These are phyloP conservation scores for Helianthus tuberosus DNA, from an alignment of 129 eudicot genomes.

Conservation along the genomic window DNA sequence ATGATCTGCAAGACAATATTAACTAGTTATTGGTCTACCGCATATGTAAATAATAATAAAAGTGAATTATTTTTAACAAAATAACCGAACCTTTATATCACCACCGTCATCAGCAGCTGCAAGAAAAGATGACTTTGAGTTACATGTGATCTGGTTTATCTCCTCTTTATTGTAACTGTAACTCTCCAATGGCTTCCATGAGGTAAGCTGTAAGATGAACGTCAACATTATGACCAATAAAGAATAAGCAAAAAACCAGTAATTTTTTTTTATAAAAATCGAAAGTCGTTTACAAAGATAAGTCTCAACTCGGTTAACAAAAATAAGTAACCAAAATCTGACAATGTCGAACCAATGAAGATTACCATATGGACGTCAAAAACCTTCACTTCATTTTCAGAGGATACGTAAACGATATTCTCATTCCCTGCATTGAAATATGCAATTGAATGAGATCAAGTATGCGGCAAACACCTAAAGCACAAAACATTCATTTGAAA, in stretches of 20 bases:
- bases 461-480: not conserved
- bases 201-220: constrained; percentile 51
- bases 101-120: constrained; percentile 98
- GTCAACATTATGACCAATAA: not conserved
- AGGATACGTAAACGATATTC: constrained; percentile 67
- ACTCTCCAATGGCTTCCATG: constrained; percentile 72
- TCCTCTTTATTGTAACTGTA: constrained; percentile 89
- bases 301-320: not conserved
- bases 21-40: not conserved
- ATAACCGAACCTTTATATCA: constrained; percentile 74
- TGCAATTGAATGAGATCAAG: too few relatives aligned
- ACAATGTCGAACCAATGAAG: not conserved
- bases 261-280: not conserved
- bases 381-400: constrained; percentile 76
- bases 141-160: constrained; percentile 91
- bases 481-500: not conserved
- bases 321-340: not conserved
- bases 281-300: not conserved
- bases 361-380: constrained; percentile 84
- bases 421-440: constrained; percentile 63
- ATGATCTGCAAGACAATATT: constrained; percentile 60
- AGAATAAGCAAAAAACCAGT: not conserved
- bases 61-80: not conserved
- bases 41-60: not conserved
- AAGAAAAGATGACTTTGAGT: constrained; percentile 81